A percentile compares a stretch with the other conserved stretches of the same genome.
phyloP scores from a whole-genome alignment of 2,329 filamentous ascomycete species.

The Aphanocladium album region DNA sequence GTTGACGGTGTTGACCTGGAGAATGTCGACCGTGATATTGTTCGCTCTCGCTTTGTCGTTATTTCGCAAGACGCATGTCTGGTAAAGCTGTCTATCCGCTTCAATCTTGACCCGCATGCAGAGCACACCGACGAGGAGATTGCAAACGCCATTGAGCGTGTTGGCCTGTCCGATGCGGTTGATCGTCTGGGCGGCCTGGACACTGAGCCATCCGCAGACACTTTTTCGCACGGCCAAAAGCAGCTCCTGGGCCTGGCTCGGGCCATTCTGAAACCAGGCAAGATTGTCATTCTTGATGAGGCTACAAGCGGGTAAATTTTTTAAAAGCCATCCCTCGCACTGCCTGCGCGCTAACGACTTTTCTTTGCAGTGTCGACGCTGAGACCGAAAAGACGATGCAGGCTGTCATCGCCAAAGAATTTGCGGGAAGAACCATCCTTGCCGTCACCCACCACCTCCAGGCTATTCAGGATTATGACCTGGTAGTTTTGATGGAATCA shows the following conservation, averaged over 20 bases:
- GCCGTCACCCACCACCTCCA: background rate
- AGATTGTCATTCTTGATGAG: conserved; percentile 4
- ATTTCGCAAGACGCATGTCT: background rate
- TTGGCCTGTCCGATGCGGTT: background rate
- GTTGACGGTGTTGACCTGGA: background rate
- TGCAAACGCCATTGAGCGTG: background rate
- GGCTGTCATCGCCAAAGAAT: background rate
- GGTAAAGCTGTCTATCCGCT: background rate
- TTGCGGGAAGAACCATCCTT: background rate
- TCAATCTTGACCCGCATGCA: background rate
- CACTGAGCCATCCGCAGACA: background rate
- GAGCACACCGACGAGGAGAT: background rate
- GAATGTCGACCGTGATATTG: background rate
- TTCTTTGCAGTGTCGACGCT: background rate
- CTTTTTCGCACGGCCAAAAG: background rate
- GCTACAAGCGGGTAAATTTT: conserved; percentile 4
- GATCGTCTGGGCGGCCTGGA: background rate
- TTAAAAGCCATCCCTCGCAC: background rate
- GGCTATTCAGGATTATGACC: background rate
- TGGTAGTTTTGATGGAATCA: background rate
- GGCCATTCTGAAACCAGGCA: background rate
- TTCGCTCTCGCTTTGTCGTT: background rate
- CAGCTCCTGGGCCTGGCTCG: conserved; percentile 3
- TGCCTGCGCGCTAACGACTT: background rate
- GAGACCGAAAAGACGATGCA: background rate